Base-by-base conservation (phyloP, 2,329 filamentous ascomycete genomes). In the Sporothrix sp. region DNA sequence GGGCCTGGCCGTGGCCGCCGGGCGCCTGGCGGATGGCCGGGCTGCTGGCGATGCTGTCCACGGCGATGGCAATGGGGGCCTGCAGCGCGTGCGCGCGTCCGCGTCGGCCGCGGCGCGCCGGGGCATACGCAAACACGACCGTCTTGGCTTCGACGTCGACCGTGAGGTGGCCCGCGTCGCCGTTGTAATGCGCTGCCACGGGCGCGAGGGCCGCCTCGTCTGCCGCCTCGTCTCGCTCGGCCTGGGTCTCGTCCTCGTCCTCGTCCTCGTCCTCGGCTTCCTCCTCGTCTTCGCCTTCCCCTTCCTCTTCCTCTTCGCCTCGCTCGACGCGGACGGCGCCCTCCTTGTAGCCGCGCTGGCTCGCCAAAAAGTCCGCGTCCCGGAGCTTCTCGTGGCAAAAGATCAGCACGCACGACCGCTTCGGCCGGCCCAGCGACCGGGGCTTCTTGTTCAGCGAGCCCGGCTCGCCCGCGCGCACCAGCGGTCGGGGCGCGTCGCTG, bases 331-430 rank as follows among this genome's bases (percentile, higher is more conserved):
- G 49, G 20, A 11, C 39, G 10, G 25, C 20, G 1, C 48, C 48
- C 7, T 37, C 43, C 11, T 51, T 50, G 25, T 53, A 49, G 21
- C 54, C 52, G 2, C n/a, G 2, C 16, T 48, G 35, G 14, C 25
- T 23, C 4, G 10, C 30, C 7, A 58, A 54, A n/a, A 55, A 54
- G 4, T 42, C 39, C 3, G 39, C 42, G 18, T 58, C 46, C 21
- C 60, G 61, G 23, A 67, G 53, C 40, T 61, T 61, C 9, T 60
- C 54, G 0, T 57, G 60, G 33, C 56, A 61, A 39, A 66, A 63
- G 3, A 64, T 54, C 2, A 63, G 52, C 21, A 67, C 59, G 5
- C 61, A 44, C 10, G 62, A 62, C 58, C 64, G 61, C 53, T 58
- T 61, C 25, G 59, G 59, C 11, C 63, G 61, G 4, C 66, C 65